Evolutionary conservation across 805 yeast genomes (phyloP).

Genomic region (Torulaspora indica): DNA sequence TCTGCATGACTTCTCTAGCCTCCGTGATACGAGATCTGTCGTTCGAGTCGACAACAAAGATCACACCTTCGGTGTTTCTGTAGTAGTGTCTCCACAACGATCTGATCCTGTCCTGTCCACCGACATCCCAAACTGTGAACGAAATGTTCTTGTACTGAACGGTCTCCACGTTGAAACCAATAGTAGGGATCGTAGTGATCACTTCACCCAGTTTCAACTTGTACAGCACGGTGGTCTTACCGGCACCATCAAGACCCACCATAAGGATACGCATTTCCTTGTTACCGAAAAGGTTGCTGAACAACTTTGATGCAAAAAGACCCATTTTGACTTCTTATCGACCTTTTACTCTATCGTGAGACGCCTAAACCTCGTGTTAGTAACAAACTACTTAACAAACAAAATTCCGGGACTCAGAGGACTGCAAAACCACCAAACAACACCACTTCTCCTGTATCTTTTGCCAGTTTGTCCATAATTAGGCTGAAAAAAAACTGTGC

Average conservation of each 20-base stretch:
- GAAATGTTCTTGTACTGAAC: constrained; percentile 96
- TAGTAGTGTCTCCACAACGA: constrained; percentile 98
- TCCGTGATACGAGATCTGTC: constrained; percentile 97
- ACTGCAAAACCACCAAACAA: no score
- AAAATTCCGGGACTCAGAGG: background rate
- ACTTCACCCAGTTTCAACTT: constrained; percentile 94
- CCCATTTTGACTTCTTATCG: constrained; percentile 56
- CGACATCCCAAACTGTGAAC: constrained; percentile 98
- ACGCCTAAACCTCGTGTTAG: constrained; percentile 3
- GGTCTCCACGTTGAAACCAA: constrained; percentile 96
- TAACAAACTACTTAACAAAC: background rate
- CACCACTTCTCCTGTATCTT: background rate
- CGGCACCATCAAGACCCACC: constrained; percentile 98
- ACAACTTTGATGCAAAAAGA: constrained; percentile 87
- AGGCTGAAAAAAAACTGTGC: constrained; percentile 7
- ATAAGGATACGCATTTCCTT: constrained; percentile 96
- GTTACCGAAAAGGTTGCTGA: constrained; percentile 93
- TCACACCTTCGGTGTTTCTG: constrained; percentile 98
- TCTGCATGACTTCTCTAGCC: constrained; percentile 97
- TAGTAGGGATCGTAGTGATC: constrained; percentile 93
- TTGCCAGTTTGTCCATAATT: background rate
- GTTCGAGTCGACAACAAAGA: constrained; percentile 95
- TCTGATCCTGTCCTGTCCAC: constrained; percentile 99
- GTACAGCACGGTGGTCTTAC: constrained; percentile 94
- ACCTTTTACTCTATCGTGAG: constrained; percentile 1